Evolutionary conservation across 768 basidiomycete genomes (phyloP).

Genomic region (Porphyrellus cyaneotinctus): DNA sequence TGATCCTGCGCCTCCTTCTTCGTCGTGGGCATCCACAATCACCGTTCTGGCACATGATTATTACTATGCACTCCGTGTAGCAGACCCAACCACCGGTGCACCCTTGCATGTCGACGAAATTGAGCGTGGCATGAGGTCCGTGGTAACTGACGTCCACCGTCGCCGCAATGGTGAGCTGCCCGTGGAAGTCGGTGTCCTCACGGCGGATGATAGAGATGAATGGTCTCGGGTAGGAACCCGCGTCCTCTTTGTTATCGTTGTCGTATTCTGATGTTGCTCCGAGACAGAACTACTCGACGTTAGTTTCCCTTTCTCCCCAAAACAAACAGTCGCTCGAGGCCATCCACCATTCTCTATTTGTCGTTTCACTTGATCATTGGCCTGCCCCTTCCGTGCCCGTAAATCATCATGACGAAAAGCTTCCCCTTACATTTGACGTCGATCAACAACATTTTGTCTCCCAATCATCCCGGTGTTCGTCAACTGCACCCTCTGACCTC

Average conservation of each 20-base stretch:
- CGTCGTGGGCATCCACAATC: slow-evolving; percentile 45
- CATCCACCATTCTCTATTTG: slow-evolving; percentile 74
- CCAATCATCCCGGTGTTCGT: slow-evolving; percentile 6
- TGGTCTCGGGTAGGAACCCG: slow-evolving; percentile 66
- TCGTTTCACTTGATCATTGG: slow-evolving; percentile 76
- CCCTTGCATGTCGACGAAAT: slow-evolving; percentile 38
- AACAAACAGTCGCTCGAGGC: slow-evolving; percentile 60
- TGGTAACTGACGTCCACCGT: slow-evolving; percentile 54
- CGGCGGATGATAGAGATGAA: slow-evolving; percentile 72
- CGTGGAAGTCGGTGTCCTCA: slow-evolving; percentile 64
- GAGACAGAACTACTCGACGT: slow-evolving; percentile 59
- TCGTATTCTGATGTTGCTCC: neutral
- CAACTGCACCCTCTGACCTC: slow-evolving; percentile 30
- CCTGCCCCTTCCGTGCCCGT: slow-evolving; percentile 36
- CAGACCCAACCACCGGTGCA: slow-evolving; percentile 30
- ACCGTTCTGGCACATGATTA: slow-evolving; percentile 72
- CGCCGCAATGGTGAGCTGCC: slow-evolving; percentile 54
- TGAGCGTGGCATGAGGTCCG: slow-evolving; percentile 42
- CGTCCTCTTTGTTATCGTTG: neutral
- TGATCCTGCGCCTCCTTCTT: slow-evolving; percentile 40
- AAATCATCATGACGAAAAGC: slow-evolving; percentile 12
- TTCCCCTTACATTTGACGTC: slow-evolving; percentile 36
- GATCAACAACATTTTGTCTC: slow-evolving; percentile 5
- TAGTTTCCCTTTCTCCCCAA: slow-evolving; percentile 59
- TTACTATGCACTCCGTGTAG: slow-evolving; percentile 72